Base-by-base conservation (phyloP, 108 stramenopile species). In the Craspedostauros australis region DNA sequence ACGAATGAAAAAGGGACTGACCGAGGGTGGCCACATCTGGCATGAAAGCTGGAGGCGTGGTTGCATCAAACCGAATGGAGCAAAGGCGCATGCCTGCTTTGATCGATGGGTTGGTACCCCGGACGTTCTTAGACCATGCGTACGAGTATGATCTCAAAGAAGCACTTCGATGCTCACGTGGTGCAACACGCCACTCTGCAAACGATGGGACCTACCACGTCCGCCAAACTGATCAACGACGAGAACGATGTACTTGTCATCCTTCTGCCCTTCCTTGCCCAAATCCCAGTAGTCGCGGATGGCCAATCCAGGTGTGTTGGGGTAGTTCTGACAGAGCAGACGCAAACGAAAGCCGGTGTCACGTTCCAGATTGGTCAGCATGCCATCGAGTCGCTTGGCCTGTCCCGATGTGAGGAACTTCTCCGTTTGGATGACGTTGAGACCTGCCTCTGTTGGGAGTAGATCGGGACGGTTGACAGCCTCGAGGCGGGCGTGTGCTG, bases 161-260 rank as follows among this genome's bases (percentile, higher is more conserved):
- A n/a, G n/a, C n/a, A n/a, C 49, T 11, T n/a, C n/a, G n/a, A n/a
- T n/a, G n/a, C n/a, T n/a, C n/a, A n/a, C n/a, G n/a, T n/a, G n/a
- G n/a, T n/a, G n/a, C n/a, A n/a, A n/a, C n/a, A n/a, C n/a, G n/a
- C n/a, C n/a, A n/a, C n/a, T n/a, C n/a, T n/a, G n/a, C n/a, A n/a
- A n/a, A n/a, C n/a, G n/a, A n/a, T n/a, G n/a, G n/a, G n/a, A n/a
- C 49, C 9, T 60, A 60, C 62, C 85, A 46, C 68, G 67, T 14
- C 89, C 89, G 22, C 89, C 85, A 59, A 91, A 91, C 57, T 91
- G 73, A 67, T 91, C 89, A 8, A 85, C 89, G 11, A 91, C 81
- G 29, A 91, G 62, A 2, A 91, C 84, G 21, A 91, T 58, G 62
- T 87, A 91, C 49, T 91, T 91, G 70, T 91, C 89, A 52, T 91